These are phyloP conservation scores for Globisporangium cylindrosporum DNA, from an alignment of 352 stramenopile genomes.

Conservation along the genomic window DNA sequence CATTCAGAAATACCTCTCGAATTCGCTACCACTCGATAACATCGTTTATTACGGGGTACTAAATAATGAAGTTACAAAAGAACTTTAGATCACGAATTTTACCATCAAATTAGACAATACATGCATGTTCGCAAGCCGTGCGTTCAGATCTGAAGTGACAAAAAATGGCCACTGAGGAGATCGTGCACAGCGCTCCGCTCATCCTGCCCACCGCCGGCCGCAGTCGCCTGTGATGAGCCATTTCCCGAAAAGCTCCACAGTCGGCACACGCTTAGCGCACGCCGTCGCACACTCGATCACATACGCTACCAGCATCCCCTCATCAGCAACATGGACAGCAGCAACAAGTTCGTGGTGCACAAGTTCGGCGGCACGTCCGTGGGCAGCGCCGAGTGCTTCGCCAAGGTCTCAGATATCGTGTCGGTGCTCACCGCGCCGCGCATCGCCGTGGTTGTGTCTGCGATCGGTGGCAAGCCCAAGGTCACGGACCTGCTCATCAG, in stretches of 20 bases:
- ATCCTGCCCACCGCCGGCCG: not conserved
- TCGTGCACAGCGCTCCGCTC: not conserved
- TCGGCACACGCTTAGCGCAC: not conserved
- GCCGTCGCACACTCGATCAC: not conserved
- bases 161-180: constrained; percentile 11
- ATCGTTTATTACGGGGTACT: not conserved
- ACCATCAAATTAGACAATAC: not conserved
- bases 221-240: constrained; percentile 3
- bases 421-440: constrained; percentile 37
- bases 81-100: not conserved
- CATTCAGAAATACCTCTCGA: constrained; percentile 18
- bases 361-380: constrained; percentile 98
- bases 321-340: not conserved
- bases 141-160: constrained; percentile 15
- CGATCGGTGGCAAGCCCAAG: constrained; percentile 96
- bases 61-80: not conserved
- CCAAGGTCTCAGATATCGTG: constrained; percentile 73
- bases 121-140: not conserved
- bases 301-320: not conserved
- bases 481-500: constrained; percentile 94
- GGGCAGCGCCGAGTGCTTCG: constrained; percentile 91
- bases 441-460: constrained; percentile 90
- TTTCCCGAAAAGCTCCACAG: constrained; percentile 13
- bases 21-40: not conserved
- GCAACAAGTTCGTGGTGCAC: constrained; percentile 90